Base-by-base conservation (phyloP, 768 basidiomycete species). In the Sarcomyxa edulis region DNA sequence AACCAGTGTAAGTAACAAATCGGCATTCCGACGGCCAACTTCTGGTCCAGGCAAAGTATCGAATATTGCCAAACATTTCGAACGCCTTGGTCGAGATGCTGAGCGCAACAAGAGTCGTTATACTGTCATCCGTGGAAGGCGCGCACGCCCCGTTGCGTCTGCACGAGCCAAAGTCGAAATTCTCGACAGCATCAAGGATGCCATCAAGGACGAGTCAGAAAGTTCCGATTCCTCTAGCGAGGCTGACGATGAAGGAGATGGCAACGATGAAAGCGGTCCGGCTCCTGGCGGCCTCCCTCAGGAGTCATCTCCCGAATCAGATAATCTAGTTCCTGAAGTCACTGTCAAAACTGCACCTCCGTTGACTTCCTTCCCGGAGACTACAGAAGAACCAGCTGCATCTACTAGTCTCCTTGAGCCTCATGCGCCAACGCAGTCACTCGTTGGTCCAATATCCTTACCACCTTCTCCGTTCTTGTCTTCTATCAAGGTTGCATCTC, bases 1-100 rank as follows among this genome's bases (percentile, higher is more conserved):
- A 5, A 58, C 69, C 20, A 65, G 56, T 31, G 51, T 71, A 19
- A 57, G 59, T 10, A 55, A 52, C 7, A 84, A 77, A 53, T 60
- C 72, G 16, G 66, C 74, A 2, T 67, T 82, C 51, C 76, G 83
- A 35, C 65, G 73, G 6, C 53, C 69, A 3, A 54, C 64, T 24
- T 63, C 65, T 25, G 52, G 71, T 6, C 79, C 78, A 11, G 72
- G 62, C 39, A 90, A 88, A 54, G 94, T 98, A 6, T 81, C 85
- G 1, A 89, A 82, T 39, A 90, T 96, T 10, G 78, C 93, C 7
- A 81, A 85, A 48, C 90, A 96, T 46, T 98, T 89, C 57, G 93
- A 96, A 58, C 78, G 87, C 11, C 73, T 96, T 22, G 76, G 70
- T 39, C 75, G 77, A 31, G 89, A 92, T 26, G 74, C 62, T 6